Evolutionary conservation across 2,329 filamentous ascomycete genomes (phyloP).

Genomic region (Fusarium aywerte): DNA sequence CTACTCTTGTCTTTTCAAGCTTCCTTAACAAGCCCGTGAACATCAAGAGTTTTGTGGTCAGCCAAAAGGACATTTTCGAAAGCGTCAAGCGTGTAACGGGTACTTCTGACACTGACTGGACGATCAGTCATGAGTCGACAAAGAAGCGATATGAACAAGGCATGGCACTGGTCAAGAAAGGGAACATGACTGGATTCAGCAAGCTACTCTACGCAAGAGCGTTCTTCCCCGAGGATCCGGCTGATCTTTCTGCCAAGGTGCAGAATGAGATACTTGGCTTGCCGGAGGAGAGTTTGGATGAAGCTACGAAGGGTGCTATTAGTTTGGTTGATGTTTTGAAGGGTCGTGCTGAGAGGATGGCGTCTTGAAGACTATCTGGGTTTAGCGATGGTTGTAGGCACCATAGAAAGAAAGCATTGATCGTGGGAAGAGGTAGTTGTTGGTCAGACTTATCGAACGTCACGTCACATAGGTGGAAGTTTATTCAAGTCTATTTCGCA

Average conservation of each 20-base stretch:
- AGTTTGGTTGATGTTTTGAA: slow-evolving; percentile 51
- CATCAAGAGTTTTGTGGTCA: slow-evolving; percentile 66
- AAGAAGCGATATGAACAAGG: slow-evolving; percentile 61
- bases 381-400: not conserved
- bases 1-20: slow-evolving; percentile 51
- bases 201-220: slow-evolving; percentile 63
- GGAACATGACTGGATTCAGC: slow-evolving; percentile 56
- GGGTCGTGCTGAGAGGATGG: slow-evolving; percentile 30
- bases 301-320: slow-evolving; percentile 60
- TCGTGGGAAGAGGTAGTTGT: too few relatives aligned
- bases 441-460: too few relatives aligned
- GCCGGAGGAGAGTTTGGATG: slow-evolving; percentile 65
- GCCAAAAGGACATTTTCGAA: slow-evolving; percentile 71
- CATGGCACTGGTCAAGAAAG: slow-evolving; percentile 54
- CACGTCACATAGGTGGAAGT: too few relatives aligned
- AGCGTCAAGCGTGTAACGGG: slow-evolving; percentile 67
- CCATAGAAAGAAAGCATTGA: too few relatives aligned
- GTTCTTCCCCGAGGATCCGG: slow-evolving; percentile 55
- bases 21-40: slow-evolving; percentile 60
- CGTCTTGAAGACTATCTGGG: not conserved
- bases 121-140: slow-evolving; percentile 58
- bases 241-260: slow-evolving; percentile 53
- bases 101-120: slow-evolving; percentile 69
- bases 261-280: slow-evolving; percentile 63
- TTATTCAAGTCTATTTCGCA: too few relatives aligned